phyloP scores from a whole-genome alignment of 192 early-diverging fungal genomes.

The Coemansia sp. region DNA sequence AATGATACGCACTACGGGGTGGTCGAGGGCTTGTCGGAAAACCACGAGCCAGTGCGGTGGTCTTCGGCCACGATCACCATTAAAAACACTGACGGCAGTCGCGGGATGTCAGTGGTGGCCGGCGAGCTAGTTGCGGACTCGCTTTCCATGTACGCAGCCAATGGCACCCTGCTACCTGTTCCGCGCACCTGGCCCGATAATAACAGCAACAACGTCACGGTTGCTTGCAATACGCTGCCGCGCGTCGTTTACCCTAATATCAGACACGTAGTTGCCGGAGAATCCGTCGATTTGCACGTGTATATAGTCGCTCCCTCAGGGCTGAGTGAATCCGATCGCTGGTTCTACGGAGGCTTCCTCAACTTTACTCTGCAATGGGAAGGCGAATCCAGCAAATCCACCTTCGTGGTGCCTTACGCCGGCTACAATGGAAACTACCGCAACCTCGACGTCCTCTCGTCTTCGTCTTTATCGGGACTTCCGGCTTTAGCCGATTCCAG shows the following conservation, averaged over 20 bases:
- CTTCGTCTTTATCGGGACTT: slow-evolving; percentile 6
- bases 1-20: slow-evolving; percentile 27
- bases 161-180: slow-evolving; percentile 15
- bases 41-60: slow-evolving; percentile 13
- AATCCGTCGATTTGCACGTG: slow-evolving; percentile 17
- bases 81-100: slow-evolving; percentile 26
- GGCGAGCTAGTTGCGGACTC: slow-evolving; percentile 25
- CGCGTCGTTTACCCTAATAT: background rate
- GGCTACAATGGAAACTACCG: slow-evolving; percentile 53
- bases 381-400: background rate
- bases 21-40: background rate
- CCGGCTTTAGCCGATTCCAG: slow-evolving; percentile 20
- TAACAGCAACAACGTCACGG: background rate
- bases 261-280: slow-evolving; percentile 29
- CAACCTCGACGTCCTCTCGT: slow-evolving; percentile 22
- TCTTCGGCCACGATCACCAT: slow-evolving; percentile 23
- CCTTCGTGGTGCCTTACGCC: slow-evolving; percentile 43
- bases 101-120: slow-evolving; percentile 15
- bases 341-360: slow-evolving; percentile 55
- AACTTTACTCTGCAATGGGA: slow-evolving; percentile 37
- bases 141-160: slow-evolving; percentile 32
- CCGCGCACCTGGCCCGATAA: slow-evolving; percentile 27
- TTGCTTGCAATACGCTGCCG: slow-evolving; percentile 12
- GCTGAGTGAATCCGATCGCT: slow-evolving; percentile 33
- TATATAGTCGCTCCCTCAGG: slow-evolving; percentile 34